Base-by-base conservation (phyloP, 306 rosid genomes). In the Gynostemma pentaphyllum region DNA sequence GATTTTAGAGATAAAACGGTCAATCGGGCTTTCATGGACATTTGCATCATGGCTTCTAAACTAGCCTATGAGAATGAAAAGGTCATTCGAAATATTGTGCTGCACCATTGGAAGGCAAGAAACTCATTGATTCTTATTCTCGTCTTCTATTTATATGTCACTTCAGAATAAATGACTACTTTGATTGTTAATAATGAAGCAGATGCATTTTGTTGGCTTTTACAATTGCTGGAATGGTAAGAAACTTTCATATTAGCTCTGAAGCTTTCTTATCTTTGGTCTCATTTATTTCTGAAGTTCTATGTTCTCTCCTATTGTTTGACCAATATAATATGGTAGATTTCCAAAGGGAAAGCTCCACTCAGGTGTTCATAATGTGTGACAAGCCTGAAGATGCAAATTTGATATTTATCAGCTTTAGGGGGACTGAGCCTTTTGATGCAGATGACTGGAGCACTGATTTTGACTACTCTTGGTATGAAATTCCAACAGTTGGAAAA, bases 391-490 rank as follows among this genome's bases (percentile, higher is more conserved):
- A 68, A 72, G 88, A 76, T 65, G 90, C 96, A 28, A 80, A 83
- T 64, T 68, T 89, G 59, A 80, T 89, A 74, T 45, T 83, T 64
- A 64, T 89, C 72, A 80, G 87, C 81, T 89, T 89, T 72, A 67
- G 88, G 76, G 95, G 95, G 36, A 86, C 90, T 11, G 95, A 86
- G 30, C 95, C 80, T 64, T 86, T 86, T 70, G 81, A 80, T 69
- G 84, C 91, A 2, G 72, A 80, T 76, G 90, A 83, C 64, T 89
- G 95, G 96, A 60, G 74, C 27, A 78, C 90, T 19, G 96, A 89
- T 71, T 86, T 85, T 68, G 96, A 83, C 65, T 89, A 81, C 77
- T 85, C 88, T 44, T 86, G 95, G 90, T 89, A 80, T 72, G 87
- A 83, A 55, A 78, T 81, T 55, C 87, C 90, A 5, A 39, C 83